Base-by-base conservation (phyloP, 768 basidiomycete genomes). In the Boletus reticulatus region DNA sequence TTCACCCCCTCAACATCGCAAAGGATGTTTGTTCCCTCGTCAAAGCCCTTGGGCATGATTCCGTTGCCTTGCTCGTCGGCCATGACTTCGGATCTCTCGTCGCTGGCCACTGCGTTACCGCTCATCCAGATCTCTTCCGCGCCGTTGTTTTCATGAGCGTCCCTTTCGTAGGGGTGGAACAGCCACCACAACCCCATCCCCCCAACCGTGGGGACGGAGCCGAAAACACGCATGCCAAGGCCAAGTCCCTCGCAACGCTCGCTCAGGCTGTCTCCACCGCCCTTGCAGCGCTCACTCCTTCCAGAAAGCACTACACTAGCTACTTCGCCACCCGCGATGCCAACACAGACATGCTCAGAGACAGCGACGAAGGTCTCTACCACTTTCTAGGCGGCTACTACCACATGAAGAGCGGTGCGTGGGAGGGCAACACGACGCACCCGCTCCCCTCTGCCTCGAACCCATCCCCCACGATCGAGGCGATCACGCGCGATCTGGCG, bases 1-100 rank as follows among this genome's bases (percentile, higher is more conserved):
- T 75, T 63, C 75, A 80, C 24, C 67, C 78, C 59, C 66, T 83
- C 56, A 84, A 81, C 62, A 62, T 82, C 58, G 77, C 72, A 4
- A 75, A 76, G 13, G 84, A 87, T 58, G 62, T 83, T 47, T 72
- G 81, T 32, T 72, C 76, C 6, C 78, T 87, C 19, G 77, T 82
- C 3, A 75, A 74, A 48, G 73, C 78, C 0, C 75, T 87, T 7
- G 82, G 81, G 1, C 77, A 84, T 62, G 62, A 62, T 3, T 71
- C 72, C 4, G 81, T 73, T 0, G 70, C 75, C 12, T 72, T 80
- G n/a, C 71, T 86, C 39, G 71, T 87, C 2, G 84, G 84, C 0
- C 84, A 86, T 64, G 85, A 87, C 62, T 79, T 78, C 50, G 85
- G 85, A 20, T 81, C 85, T 22, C 7, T 55, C 31, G 69, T 85